phyloP scores from a whole-genome alignment of 352 stramenopile genomes.

The Globisporangium ultimum region DNA sequence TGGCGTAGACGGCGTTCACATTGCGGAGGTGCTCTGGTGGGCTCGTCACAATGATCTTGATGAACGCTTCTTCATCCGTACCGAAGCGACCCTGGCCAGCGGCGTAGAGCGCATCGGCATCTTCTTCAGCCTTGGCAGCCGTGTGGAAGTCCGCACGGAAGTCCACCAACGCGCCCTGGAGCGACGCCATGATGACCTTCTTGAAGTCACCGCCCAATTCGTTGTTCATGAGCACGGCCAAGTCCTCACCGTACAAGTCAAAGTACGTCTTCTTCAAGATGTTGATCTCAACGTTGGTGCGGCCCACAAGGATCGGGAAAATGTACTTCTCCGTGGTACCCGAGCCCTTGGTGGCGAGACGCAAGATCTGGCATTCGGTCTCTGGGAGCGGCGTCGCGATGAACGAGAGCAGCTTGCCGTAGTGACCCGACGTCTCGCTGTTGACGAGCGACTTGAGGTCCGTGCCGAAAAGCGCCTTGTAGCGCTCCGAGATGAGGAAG shows the following conservation, averaged over 20 bases:
- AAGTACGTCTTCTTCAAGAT: conserved; percentile 84
- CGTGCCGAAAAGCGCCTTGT: conserved; percentile 59
- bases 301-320: conserved; percentile 60
- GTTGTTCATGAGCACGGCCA: conserved; percentile 49
- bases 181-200: conserved; percentile 63
- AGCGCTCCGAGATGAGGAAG: conserved; percentile 62
- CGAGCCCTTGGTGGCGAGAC: conserved; percentile 56
- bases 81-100: conserved; percentile 64
- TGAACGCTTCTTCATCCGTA: conserved; percentile 46
- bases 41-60: conserved; percentile 27
- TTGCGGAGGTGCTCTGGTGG: conserved; percentile 23
- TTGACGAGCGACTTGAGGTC: conserved; percentile 58
- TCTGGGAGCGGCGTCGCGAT: conserved; percentile 55
- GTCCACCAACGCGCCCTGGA: conserved; percentile 49
- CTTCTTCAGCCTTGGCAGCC: conserved; percentile 42
- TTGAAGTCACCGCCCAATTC: conserved; percentile 66
- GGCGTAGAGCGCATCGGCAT: conserved; percentile 66
- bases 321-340: conserved; percentile 74
- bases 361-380: conserved; percentile 60
- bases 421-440: conserved; percentile 61
- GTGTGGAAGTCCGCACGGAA: conserved; percentile 65
- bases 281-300: conserved; percentile 66
- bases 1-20: conserved; percentile 24
- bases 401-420: conserved; percentile 58
- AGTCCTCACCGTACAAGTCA: conserved; percentile 52